A percentile compares a stretch with the other conserved stretches of the same genome.
Conservation (phyloP, 768 basidiomycete species). For the Hortiboletus flavorubellus region DNA sequence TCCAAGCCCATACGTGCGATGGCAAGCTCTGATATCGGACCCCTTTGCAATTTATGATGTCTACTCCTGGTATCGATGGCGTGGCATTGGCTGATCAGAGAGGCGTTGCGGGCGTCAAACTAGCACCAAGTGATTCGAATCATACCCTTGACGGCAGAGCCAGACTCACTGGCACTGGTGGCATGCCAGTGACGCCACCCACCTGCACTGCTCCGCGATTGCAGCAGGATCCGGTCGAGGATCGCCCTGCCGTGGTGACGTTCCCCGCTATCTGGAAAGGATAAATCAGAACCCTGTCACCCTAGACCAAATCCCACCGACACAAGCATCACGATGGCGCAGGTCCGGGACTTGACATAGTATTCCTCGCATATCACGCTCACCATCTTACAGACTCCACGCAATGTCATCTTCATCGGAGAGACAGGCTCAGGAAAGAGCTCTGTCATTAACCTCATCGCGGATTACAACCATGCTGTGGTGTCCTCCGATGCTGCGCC, state of each 20-base stretch:
- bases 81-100: background rate
- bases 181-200: background rate
- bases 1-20: background rate
- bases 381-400: slow-evolving; percentile 7
- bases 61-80: background rate
- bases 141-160: background rate
- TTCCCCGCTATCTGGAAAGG: background rate
- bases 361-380: background rate
- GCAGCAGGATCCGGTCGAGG: background rate
- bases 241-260: background rate
- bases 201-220: background rate
- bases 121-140: background rate
- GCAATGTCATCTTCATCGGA: slow-evolving; percentile 38
- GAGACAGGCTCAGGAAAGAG: slow-evolving; percentile 37
- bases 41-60: background rate
- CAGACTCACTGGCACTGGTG: background rate
- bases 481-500: slow-evolving; percentile 29
- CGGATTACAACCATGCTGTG: slow-evolving; percentile 16
- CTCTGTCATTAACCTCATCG: slow-evolving; percentile 42
- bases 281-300: background rate
- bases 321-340: background rate
- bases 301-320: background rate
- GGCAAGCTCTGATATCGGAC: background rate
- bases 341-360: slow-evolving; percentile 6
- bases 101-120: background rate